Percentiles rank a stretch among this genome's conserved stretches.
Conservation (phyloP, 2,329 filamentous ascomycete genomes). For the Fusarium coffeatum region DNA sequence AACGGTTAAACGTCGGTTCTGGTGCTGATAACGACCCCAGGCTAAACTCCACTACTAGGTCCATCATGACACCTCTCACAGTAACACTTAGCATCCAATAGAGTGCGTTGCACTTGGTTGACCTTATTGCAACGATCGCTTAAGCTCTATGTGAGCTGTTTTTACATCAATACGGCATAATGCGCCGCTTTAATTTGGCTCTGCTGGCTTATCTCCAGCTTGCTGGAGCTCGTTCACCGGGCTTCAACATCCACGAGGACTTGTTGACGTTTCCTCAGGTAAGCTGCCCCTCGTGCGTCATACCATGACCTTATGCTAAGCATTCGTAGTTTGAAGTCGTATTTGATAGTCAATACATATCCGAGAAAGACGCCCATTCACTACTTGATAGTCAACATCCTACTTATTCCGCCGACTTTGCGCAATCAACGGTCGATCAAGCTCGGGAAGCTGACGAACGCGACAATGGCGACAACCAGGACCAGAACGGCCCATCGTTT, state of each 20-base stretch:
- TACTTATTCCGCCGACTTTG: constrained; percentile 56
- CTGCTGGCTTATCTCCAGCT: constrained; percentile 60
- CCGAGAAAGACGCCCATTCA: constrained; percentile 74
- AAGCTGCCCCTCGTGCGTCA: constrained; percentile 45
- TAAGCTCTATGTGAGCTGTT: constrained; percentile 48
- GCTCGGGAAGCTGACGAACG: constrained; percentile 44
- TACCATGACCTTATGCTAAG: constrained; percentile 23
- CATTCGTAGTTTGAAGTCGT: constrained; percentile 78
- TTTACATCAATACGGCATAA: constrained; percentile 50
- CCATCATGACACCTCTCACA: constrained; percentile 50
- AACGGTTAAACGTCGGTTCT: not conserved
- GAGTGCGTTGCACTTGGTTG: constrained; percentile 10
- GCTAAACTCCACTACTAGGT: constrained; percentile 39
- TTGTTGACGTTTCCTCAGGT: constrained; percentile 89
- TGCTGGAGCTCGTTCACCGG: constrained; percentile 60
- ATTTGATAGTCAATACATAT: constrained; percentile 78
- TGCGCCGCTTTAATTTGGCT: constrained; percentile 63
- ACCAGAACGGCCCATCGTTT: constrained; percentile 43
- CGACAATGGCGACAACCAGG: constrained; percentile 46
- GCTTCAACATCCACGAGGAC: constrained; percentile 90
- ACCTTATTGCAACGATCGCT: constrained; percentile 20
- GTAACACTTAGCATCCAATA: constrained; percentile 32
- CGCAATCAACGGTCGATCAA: constrained; percentile 54
- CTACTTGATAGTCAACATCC: constrained; percentile 62
- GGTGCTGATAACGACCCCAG: constrained; percentile 33